Conservation (phyloP, 2,329 filamentous ascomycete genomes). For the Sporothrix pallida region DNA sequence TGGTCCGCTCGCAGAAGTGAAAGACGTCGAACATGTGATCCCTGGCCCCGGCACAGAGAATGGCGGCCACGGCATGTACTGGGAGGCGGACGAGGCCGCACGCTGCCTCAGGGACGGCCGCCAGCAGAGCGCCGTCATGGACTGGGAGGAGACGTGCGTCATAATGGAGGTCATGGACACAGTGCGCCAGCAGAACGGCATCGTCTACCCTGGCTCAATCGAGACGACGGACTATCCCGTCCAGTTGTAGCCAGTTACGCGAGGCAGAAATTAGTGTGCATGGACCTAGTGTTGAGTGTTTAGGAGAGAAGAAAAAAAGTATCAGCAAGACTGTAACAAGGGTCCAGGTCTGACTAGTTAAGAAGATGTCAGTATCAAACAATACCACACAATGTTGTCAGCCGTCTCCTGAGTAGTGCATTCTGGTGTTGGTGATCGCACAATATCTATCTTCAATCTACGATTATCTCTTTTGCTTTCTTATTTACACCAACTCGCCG, state of each 20-base stretch:
- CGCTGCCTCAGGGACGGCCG: slow-evolving; percentile 70
- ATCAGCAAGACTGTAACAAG: too few relatives aligned
- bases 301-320: too few relatives aligned
- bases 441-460: too few relatives aligned
- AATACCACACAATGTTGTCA: too few relatives aligned
- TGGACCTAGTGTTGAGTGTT: background rate
- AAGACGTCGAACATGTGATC: slow-evolving; percentile 45
- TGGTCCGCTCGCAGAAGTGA: background rate
- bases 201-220: slow-evolving; percentile 61
- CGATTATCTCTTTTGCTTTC: too few relatives aligned
- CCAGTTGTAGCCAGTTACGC: background rate
- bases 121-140: slow-evolving; percentile 73
- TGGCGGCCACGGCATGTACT: slow-evolving; percentile 80
- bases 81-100: slow-evolving; percentile 53
- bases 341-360: too few relatives aligned
- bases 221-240: slow-evolving; percentile 46
- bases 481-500: too few relatives aligned
- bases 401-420: too few relatives aligned
- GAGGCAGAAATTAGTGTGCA: background rate
- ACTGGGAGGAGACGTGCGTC: slow-evolving; percentile 75
- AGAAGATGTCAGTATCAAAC: too few relatives aligned
- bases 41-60: slow-evolving; percentile 1
- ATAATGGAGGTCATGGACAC: slow-evolving; percentile 78
- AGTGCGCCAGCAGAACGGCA: slow-evolving; percentile 58
- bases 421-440: too few relatives aligned